phyloP scores from a whole-genome alignment of 257 asterid genomes.

The Nemophila menziesii region DNA sequence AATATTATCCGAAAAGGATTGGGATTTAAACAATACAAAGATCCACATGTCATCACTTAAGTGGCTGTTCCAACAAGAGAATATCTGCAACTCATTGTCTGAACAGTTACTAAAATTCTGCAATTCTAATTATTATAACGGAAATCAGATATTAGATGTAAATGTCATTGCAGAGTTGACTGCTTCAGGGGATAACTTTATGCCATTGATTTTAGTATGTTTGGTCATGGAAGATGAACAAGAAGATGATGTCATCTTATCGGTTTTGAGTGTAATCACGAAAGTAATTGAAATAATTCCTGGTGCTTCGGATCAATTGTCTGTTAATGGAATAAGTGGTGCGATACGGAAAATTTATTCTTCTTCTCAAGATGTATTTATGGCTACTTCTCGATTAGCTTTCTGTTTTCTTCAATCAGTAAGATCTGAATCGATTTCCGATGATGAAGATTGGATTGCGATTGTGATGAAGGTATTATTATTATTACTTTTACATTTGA shows the following conservation, averaged over 20 bases:
- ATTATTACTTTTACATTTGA: neutral
- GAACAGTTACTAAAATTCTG: slow-evolving; percentile 58
- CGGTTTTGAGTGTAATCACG: slow-evolving; percentile 37
- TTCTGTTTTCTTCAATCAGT: slow-evolving; percentile 41
- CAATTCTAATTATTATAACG: slow-evolving; percentile 26
- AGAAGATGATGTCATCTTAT: slow-evolving; percentile 43
- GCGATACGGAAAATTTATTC: slow-evolving; percentile 36
- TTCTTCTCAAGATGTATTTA: slow-evolving; percentile 34
- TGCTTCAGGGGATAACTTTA: slow-evolving; percentile 51
- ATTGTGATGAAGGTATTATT: slow-evolving; percentile 46
- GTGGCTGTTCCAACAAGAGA: slow-evolving; percentile 96
- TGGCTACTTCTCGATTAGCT: slow-evolving; percentile 36
- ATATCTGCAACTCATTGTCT: slow-evolving; percentile 47
- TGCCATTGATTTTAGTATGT: slow-evolving; percentile 37
- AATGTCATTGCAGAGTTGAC: slow-evolving; percentile 55
- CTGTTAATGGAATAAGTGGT: slow-evolving; percentile 51
- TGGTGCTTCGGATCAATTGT: slow-evolving; percentile 63
- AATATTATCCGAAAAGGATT: slow-evolving; percentile 47
- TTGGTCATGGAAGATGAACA: slow-evolving; percentile 35
- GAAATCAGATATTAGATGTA: slow-evolving; percentile 27
- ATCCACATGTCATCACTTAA: slow-evolving; percentile 55
- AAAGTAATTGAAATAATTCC: slow-evolving; percentile 49
- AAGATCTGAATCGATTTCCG: slow-evolving; percentile 41
- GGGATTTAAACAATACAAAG: slow-evolving; percentile 65
- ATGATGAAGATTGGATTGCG: slow-evolving; percentile 58